Evolutionary conservation across 768 basidiomycete genomes (phyloP).

Genomic region (Phaffia tasmanica): DNA sequence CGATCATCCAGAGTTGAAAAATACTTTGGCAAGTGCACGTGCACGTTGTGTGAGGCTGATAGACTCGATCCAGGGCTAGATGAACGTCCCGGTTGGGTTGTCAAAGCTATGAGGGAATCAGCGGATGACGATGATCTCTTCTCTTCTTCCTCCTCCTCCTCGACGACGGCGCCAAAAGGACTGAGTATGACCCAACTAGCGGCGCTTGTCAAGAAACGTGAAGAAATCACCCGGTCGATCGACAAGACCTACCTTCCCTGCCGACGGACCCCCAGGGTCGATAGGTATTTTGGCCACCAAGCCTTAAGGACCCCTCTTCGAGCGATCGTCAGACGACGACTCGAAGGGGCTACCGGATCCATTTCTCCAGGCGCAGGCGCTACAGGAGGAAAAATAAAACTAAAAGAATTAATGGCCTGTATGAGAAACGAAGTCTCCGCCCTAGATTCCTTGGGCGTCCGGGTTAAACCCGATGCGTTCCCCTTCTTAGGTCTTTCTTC

Average conservation of each 20-base stretch:
- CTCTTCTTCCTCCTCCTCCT: not conserved
- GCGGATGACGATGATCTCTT: conserved; percentile 2
- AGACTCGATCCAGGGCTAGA: conserved; percentile 1
- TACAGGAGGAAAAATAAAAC: not conserved
- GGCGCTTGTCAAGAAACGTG: not conserved
- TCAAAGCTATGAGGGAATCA: conserved; percentile 7
- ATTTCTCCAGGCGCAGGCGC: not conserved
- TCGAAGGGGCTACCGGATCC: not conserved
- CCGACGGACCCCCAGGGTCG: conserved; percentile 1
- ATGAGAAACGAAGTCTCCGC: conserved; percentile 6
- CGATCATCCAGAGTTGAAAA: conserved; percentile 17
- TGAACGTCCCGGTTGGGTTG: conserved; percentile 10
- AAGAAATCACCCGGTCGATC: conserved; percentile 3
- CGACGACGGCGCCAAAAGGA: not conserved
- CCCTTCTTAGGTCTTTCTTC: no score
- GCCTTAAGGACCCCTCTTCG: conserved; percentile 2
- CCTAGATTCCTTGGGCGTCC: conserved; percentile 10
- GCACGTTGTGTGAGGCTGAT: conserved; percentile 17
- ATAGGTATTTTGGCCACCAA: conserved; percentile 15
- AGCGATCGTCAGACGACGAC: not conserved
- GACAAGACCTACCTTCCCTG: conserved; percentile 10
- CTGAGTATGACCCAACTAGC: conserved; percentile 2
- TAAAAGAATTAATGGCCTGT: conserved; percentile 2
- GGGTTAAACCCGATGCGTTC: no score
- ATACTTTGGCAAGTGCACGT: conserved; percentile 15